Evolutionary conservation across 805 yeast genomes (phyloP), one percentile per base, ranked within the genome.

Genomic region (Jamesozyma piceae): DNA sequence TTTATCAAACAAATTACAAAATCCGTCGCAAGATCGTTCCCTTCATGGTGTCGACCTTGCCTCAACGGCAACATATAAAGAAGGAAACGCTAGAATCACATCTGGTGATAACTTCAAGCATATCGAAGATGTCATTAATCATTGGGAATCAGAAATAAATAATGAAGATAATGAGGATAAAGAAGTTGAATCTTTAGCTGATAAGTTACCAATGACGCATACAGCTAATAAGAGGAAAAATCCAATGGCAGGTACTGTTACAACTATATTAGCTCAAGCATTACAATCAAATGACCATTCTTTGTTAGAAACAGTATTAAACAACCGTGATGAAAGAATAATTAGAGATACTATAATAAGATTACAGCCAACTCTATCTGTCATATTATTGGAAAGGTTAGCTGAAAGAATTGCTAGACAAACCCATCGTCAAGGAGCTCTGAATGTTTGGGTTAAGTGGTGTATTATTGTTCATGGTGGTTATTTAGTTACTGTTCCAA

Each of bases 231-330:
- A 64, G 46, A 63, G 64, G 36, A 67, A 67, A 45, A 73, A 74
- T 47, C 75, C 78, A 18, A 73, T 78, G 8, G 76, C 83, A 4
- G 95, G 92, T 40, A 78, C 95, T 1, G 74, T 89, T 46, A 77
- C 95, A 1, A 79, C 83, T 1, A 77, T 92, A n/a, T 69, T 92
- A 36, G 71, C 89, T 13, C 98, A 92, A 66, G 90, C 98, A 0
- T 71, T 92, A 48, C 80, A 77, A 53, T 80, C 94, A 18, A 85
- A 84, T 54, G 99, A 92, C 60, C 88, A 80, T 54, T 68, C 92
- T 9, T 68, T 92, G 43, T 70, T 92, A 48, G 97, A 92, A 61
- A 77, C 86, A 2, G 95, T 95, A 11, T 70, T 92, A 49, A 58
- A 66, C 47, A 68, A 69, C 45, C 60, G 71, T 19, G 78, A 77